Evolutionary conservation across 768 basidiomycete genomes (phyloP).

Genomic region (Kwoniella sp.): DNA sequence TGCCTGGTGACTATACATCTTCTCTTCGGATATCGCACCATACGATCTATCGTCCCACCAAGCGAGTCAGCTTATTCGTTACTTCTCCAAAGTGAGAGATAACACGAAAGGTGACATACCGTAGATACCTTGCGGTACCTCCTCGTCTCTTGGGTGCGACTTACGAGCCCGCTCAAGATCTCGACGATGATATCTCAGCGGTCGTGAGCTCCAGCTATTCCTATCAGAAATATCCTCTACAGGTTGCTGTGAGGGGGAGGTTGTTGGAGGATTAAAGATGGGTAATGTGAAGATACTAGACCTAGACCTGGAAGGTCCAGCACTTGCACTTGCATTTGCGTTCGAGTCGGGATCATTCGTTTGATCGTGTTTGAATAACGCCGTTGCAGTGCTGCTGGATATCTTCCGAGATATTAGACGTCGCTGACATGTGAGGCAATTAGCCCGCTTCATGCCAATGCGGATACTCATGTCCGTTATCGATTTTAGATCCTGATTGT

Average conservation of each 20-base stretch:
- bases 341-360: too few species aligned
- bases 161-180: not conserved
- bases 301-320: not conserved
- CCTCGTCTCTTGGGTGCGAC: not conserved
- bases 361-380: too few species aligned
- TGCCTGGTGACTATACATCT: conserved; percentile 22
- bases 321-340: not conserved
- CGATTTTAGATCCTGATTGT: too few species aligned
- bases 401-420: too few species aligned
- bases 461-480: too few species aligned
- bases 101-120: not conserved
- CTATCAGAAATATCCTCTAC: too few species aligned
- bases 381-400: too few species aligned
- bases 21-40: conserved; percentile 5
- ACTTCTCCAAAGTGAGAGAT: not conserved
- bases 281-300: conserved; percentile 19
- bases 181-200: conserved; percentile 9
- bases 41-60: not conserved
- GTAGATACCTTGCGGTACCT: not conserved
- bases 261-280: conserved; percentile 2
- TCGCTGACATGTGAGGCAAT: too few species aligned
- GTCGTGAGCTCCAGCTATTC: not conserved
- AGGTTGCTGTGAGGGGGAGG: too few species aligned
- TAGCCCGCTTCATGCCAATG: too few species aligned
- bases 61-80: not conserved